Evolutionary conservation across 2,329 filamentous ascomycete species (phyloP).

Genomic region (Aspergillus neotritici): DNA sequence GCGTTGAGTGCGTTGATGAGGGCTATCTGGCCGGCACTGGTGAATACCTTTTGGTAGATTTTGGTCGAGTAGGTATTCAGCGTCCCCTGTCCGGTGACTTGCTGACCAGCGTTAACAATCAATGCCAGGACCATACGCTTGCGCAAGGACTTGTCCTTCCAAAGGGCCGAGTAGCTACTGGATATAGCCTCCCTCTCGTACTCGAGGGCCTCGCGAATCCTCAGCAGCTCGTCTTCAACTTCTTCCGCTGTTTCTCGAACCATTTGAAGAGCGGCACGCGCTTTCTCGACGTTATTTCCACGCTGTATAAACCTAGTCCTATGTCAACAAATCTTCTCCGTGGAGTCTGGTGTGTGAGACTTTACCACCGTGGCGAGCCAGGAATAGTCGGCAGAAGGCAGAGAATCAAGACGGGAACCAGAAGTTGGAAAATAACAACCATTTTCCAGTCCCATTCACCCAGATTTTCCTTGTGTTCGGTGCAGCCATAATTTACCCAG

Average conservation of each 20-base stretch:
- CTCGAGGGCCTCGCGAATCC: slow-evolving; percentile 63
- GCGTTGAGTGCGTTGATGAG: slow-evolving; percentile 71
- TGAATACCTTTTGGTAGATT: slow-evolving; percentile 68
- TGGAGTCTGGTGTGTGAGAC: slow-evolving; percentile 22
- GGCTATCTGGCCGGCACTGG: slow-evolving; percentile 54
- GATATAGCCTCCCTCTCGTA: slow-evolving; percentile 67
- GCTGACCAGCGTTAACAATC: slow-evolving; percentile 64
- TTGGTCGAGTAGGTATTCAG: slow-evolving; percentile 68
- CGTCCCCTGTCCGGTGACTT: slow-evolving; percentile 66
- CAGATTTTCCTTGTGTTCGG: slow-evolving; percentile 49
- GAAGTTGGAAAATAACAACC: slow-evolving; percentile 66
- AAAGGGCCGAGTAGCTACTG: slow-evolving; percentile 58
- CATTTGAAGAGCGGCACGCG: slow-evolving; percentile 51
- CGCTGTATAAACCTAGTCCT: slow-evolving; percentile 48
- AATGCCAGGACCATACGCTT: slow-evolving; percentile 62
- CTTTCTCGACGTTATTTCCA: slow-evolving; percentile 55
- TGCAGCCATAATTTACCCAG: slow-evolving; percentile 61
- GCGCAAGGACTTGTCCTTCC: slow-evolving; percentile 63
- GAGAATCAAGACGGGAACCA: slow-evolving; percentile 61
- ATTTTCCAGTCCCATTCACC: slow-evolving; percentile 70
- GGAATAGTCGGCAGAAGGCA: slow-evolving; percentile 59
- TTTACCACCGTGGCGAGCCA: slow-evolving; percentile 60
- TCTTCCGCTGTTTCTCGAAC: slow-evolving; percentile 61
- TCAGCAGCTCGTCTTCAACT: slow-evolving; percentile 60
- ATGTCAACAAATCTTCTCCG: neutral